Evolutionary conservation across 305 asterid species (phyloP).

Genomic region (Striga hermonthica): DNA sequence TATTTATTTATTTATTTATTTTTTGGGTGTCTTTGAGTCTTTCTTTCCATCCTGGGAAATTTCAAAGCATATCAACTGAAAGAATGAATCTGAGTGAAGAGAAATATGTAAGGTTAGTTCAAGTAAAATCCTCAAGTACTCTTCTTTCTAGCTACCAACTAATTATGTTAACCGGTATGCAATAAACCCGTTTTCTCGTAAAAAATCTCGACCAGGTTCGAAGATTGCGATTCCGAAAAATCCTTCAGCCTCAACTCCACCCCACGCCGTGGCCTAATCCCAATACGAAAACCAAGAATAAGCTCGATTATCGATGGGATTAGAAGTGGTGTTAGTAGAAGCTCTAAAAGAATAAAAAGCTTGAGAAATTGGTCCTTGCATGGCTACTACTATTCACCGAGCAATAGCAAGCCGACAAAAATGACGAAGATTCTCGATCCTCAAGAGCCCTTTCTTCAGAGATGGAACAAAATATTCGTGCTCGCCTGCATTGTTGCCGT

Average conservation of each 20-base stretch:
- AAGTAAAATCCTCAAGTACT: not conserved
- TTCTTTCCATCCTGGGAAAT: not conserved
- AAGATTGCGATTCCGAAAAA: constrained; percentile 40
- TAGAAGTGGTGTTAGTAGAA: constrained; percentile 35
- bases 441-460: constrained; percentile 48
- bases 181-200: not conserved
- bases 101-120: constrained; percentile 53
- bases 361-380: constrained; percentile 31
- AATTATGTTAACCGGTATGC: not conserved
- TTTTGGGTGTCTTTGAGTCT: no score
- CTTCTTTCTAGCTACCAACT: not conserved
- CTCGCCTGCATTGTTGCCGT: constrained; percentile 49
- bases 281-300: constrained; percentile 32
- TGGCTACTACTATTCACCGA: not conserved
- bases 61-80: constrained; percentile 7
- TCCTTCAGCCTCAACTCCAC: constrained; percentile 27
- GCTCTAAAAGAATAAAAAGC: constrained; percentile 36
- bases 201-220: constrained; percentile 39
- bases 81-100: constrained; percentile 42
- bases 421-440: constrained; percentile 43
- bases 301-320: constrained; percentile 35
- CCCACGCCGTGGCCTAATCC: constrained; percentile 23
- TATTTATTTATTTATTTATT: no score
- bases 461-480: constrained; percentile 56
- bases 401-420: constrained; percentile 23